Conservation (phyloP, 2,329 filamentous ascomycete species). For the Chaetomiaceae sp. region DNA sequence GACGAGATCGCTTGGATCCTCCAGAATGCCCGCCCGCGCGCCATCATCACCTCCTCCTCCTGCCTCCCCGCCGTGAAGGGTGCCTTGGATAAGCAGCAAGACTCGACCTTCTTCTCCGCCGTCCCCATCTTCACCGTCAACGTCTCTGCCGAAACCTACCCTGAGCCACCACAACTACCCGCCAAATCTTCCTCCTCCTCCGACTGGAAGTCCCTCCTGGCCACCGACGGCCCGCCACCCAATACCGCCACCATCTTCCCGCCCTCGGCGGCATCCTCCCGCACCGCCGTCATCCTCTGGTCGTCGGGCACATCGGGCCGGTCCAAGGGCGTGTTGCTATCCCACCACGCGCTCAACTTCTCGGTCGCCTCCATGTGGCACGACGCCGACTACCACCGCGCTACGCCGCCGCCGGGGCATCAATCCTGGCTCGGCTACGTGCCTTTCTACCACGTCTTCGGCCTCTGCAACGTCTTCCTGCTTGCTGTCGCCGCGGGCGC, state of each 20-base stretch:
- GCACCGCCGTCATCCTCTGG: conserved; percentile 47
- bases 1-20: conserved; percentile 37
- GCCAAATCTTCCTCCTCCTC: neutral
- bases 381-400: conserved; percentile 40
- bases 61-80: conserved; percentile 30
- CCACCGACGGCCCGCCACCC: conserved; percentile 44
- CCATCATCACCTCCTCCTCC: conserved; percentile 32
- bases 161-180: conserved; percentile 28
- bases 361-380: conserved; percentile 45
- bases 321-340: conserved; percentile 69
- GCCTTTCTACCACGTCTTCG: conserved; percentile 61
- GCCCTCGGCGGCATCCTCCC: conserved; percentile 50
- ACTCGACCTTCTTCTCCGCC: conserved; percentile 27
- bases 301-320: conserved; percentile 62
- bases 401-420: conserved; percentile 19
- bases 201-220: conserved; percentile 59
- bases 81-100: conserved; percentile 31
- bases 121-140: conserved; percentile 57
- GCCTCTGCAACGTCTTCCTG: conserved; percentile 51
- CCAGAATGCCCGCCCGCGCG: conserved; percentile 34
- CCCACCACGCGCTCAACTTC: conserved; percentile 60
- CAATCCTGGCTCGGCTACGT: conserved; percentile 55
- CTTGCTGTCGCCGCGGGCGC: conserved; percentile 46
- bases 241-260: conserved; percentile 34
- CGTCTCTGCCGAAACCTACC: conserved; percentile 30